Conservation (phyloP, 257 asterid species). For the Scutellaria minor region DNA sequence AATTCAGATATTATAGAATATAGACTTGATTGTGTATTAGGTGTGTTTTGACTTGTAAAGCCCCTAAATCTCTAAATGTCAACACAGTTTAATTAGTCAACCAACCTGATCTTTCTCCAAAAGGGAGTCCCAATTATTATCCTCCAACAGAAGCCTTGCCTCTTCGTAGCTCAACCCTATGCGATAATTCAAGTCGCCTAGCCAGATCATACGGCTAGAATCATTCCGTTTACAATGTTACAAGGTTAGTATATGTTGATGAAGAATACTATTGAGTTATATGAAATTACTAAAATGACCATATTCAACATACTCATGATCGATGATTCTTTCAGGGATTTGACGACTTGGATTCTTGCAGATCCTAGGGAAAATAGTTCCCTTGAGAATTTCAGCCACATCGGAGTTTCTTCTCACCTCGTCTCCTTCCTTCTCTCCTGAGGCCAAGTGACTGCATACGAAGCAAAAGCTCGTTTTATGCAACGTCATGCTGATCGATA, state of each 20-base stretch:
- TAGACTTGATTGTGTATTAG: constrained; percentile 24
- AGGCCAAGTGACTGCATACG: constrained; percentile 91
- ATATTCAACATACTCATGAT: constrained; percentile 68
- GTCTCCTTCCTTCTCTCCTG: constrained; percentile 97
- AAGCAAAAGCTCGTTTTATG: constrained; percentile 89
- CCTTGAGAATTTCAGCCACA: constrained; percentile 75
- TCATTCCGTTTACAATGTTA: not conserved
- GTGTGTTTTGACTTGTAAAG: constrained; percentile 36
- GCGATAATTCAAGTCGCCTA: constrained; percentile 93
- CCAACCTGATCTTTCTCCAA: constrained; percentile 88
- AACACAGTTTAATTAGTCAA: constrained; percentile 22
- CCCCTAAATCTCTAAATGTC: constrained; percentile 1
- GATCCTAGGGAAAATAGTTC: constrained; percentile 56
- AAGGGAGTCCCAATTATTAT: constrained; percentile 85
- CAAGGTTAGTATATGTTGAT: not conserved
- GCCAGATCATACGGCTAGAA: constrained; percentile 87
- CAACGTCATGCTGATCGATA: constrained; percentile 87
- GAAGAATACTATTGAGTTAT: not conserved
- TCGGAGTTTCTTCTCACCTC: constrained; percentile 79
- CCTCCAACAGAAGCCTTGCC: constrained; percentile 68
- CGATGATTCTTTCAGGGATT: constrained; percentile 62
- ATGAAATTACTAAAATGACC: not conserved
- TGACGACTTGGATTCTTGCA: constrained; percentile 59
- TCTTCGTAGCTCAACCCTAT: constrained; percentile 84
- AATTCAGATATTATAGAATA: constrained; percentile 15